Percentiles rank a stretch among this genome's conserved stretches.
phyloP scores from a whole-genome alignment of 2,329 filamentous ascomycete genomes.

The Aspergillus persii region DNA sequence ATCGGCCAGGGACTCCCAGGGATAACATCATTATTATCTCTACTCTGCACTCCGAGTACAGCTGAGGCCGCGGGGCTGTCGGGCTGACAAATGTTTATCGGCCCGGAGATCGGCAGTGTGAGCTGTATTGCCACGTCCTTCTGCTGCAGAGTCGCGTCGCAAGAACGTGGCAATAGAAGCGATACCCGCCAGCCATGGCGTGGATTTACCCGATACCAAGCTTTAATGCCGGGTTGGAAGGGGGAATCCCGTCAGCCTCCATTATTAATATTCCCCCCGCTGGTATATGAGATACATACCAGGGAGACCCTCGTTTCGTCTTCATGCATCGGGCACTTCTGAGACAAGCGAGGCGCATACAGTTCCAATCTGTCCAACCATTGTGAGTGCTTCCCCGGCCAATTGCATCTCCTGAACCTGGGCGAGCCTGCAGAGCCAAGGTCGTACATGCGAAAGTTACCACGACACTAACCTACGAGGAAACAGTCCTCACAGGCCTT shows the following conservation, averaged over 20 bases:
- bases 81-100: constrained; percentile 12
- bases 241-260: not conserved
- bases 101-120: constrained; percentile 19
- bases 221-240: not conserved
- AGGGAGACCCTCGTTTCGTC: not conserved
- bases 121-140: not conserved
- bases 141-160: not conserved
- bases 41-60: not conserved
- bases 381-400: no score
- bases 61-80: constrained; percentile 12
- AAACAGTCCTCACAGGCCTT: not conserved
- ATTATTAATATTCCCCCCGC: not conserved
- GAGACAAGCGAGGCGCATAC: not conserved
- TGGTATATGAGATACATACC: not conserved
- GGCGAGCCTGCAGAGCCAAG: no score
- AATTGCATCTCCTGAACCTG: no score
- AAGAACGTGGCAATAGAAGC: not conserved
- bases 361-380: not conserved
- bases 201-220: not conserved
- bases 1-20: no score
- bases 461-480: not conserved
- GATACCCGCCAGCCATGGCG: not conserved
- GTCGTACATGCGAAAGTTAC: not conserved
- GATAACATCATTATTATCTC: no score
- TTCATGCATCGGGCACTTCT: not conserved